Base-by-base conservation (phyloP, 1,139 yeast species). In the Sugiyamaella paludigena region DNA sequence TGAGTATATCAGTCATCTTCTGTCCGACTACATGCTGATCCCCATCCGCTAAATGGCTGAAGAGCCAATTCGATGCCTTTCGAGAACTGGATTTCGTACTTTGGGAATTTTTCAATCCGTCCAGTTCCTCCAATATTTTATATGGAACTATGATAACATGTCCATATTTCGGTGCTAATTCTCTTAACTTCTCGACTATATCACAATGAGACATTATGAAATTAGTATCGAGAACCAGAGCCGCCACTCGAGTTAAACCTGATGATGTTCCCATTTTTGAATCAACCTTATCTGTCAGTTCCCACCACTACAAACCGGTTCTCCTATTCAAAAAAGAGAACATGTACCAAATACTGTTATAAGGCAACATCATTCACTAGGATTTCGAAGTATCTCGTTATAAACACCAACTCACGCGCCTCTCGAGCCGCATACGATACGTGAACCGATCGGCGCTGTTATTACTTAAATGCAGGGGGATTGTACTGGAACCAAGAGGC, bases 51-150 rank as follows among this genome's bases (percentile, higher is more conserved):
- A 91, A 68, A 41, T 76, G 71, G n/a, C 69, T 62, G 59, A 79
- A 86, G 9, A 87, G 76, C 96, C 96, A 91, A 51, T 79, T 82
- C 57, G 80, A 87, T 0, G 96, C 95, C 41, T 45, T 30, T 39
- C 58, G 49, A 16, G 55, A 4, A 53, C 44, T 1, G 7, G 13
- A 11, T 2, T 26, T 11, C n/a, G 28, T 28, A 27, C 27, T 15
- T 19, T 3, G 24, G 24, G 40, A 35, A 55, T 40, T 7, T 62
- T 89, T 89, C 50, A 89, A 71, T 0, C 91, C 92, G 66, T 91
- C 97, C 26, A 91, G 72, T 63, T 91, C 98, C 40, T 72, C 74
- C 34, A 87, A 70, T 1, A 85, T 94, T 1, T 82, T 78, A 12
- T 72, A 71, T 0, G 97, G 98, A 1, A 91, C 70, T 0, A 89